phyloP scores from a whole-genome alignment of 257 asterid genomes.

The Solanum pinnatisectum region DNA sequence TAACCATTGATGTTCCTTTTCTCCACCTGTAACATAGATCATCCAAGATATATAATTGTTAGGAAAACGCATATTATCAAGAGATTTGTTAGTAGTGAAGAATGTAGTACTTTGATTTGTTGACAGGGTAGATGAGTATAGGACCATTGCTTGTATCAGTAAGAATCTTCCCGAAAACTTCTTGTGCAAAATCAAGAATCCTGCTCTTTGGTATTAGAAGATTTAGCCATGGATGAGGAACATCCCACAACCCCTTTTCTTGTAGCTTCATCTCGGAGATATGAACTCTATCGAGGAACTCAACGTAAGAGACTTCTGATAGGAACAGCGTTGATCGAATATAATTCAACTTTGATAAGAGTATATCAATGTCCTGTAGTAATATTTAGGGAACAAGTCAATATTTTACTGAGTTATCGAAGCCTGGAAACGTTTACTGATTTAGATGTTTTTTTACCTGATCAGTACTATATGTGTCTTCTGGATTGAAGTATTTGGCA shows the following conservation, averaged over 20 bases:
- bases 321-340: conserved; percentile 53
- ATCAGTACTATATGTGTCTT: conserved; percentile 21
- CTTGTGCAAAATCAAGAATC: conserved; percentile 46
- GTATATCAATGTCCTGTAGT: conserved; percentile 43
- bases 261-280: conserved; percentile 51
- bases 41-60: background rate
- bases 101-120: conserved; percentile 57
- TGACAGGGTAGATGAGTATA: conserved; percentile 71
- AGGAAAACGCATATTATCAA: background rate
- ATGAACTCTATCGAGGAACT: conserved; percentile 75
- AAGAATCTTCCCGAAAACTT: conserved; percentile 59
- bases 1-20: conserved; percentile 59
- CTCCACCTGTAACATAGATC: conserved; percentile 47
- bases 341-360: conserved; percentile 46
- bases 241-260: conserved; percentile 72
- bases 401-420: background rate
- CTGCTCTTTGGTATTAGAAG: conserved; percentile 64
- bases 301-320: conserved; percentile 59
- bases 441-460: conserved; percentile 30
- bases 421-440: background rate
- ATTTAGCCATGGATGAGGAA: conserved; percentile 92
- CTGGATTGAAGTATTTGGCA: conserved; percentile 59
- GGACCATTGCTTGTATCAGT: conserved; percentile 80
- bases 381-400: background rate
- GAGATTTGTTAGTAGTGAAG: background rate